Evolutionary conservation across 1,139 yeast genomes (phyloP), one percentile per base, ranked within the genome.

Genomic region (Yamadazyma dushanensis): DNA sequence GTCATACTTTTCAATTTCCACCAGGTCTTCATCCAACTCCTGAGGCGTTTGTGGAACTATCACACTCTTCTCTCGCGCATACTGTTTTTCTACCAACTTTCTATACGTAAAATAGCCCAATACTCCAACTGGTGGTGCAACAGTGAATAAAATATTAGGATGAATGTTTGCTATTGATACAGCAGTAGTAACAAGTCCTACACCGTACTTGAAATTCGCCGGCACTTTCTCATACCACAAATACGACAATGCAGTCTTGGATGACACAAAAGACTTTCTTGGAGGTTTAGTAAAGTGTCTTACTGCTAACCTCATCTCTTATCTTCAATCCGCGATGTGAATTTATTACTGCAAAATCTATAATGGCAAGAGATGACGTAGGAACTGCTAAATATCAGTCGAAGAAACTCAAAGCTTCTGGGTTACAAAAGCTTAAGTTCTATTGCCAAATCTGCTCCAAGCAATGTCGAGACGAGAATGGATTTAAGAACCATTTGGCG

Each of bases 401-500:
- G 27, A 88, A 86, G 50, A 81, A 83, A 56, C 74, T 86, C 68
- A 86, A 88, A 59, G 78, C 90, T 14, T 70, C 79, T 26, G 97
- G 97, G 6, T 77, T 90, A 13, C 97, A 90, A 58, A 82, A 86
- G 53, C 74, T 94, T 34, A 74, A 78, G 45, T 92, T 78, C 71
- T 92, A 89, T 59, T 92, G 99, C 57, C 98, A 92, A 57, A 74
- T 87, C 2, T 92, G 99, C 53, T 77, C 74, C 52, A 88, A 90
- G 53, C 99, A 92, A 61, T 90, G 97, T 57, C 69, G 97, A 37
- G 99, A 94, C 56, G 92, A 86, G 45, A 92, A 92, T 60, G 99
- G 98, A 22, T 92, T 86, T 65, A 83, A 84, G 53, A 85, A 92
- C 54, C 99, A 92, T 58, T 70, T 83, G 14, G 72, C 73, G 43